These are phyloP conservation scores for Patellifolia procumbens DNA, from an alignment of 179 eudicot genomes.

Conservation along the genomic window DNA sequence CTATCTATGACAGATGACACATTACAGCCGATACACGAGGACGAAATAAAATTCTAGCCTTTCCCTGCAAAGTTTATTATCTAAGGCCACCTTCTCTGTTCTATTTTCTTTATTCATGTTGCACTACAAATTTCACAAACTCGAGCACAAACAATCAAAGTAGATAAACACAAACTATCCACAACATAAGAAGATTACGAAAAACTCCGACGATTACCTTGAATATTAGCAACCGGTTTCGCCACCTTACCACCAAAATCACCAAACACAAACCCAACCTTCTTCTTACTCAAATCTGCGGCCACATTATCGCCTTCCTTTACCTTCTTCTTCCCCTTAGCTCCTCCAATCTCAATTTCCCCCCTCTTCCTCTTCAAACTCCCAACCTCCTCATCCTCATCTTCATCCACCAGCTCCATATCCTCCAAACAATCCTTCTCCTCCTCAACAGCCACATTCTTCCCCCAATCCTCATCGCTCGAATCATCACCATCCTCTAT, in stretches of 20 bases:
- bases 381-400: conserved; percentile 28
- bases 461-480: conserved; percentile 76
- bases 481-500: conserved; percentile 61
- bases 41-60: no score
- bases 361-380: conserved; percentile 32
- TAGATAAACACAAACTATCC: not conserved
- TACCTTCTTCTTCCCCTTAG: conserved; percentile 29
- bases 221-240: conserved; percentile 32
- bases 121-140: conserved; percentile 16
- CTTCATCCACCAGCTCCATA: conserved; percentile 54
- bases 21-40: no score
- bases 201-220: conserved; percentile 40
- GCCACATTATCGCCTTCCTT: conserved; percentile 36
- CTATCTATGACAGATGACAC: no score
- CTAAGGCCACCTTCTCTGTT: no score
- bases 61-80: no score
- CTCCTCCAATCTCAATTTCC: conserved; percentile 19
- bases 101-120: no score
- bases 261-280: conserved; percentile 31
- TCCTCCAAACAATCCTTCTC: conserved; percentile 59
- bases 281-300: conserved; percentile 48
- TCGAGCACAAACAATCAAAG: no score
- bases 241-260: conserved; percentile 34
- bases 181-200: not conserved
- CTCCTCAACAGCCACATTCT: conserved; percentile 41